Percentiles rank a stretch among this genome's conserved stretches.
Evolutionary conservation across 2,329 filamentous ascomycete species (phyloP).

Genomic region (Trichoderma breve): DNA sequence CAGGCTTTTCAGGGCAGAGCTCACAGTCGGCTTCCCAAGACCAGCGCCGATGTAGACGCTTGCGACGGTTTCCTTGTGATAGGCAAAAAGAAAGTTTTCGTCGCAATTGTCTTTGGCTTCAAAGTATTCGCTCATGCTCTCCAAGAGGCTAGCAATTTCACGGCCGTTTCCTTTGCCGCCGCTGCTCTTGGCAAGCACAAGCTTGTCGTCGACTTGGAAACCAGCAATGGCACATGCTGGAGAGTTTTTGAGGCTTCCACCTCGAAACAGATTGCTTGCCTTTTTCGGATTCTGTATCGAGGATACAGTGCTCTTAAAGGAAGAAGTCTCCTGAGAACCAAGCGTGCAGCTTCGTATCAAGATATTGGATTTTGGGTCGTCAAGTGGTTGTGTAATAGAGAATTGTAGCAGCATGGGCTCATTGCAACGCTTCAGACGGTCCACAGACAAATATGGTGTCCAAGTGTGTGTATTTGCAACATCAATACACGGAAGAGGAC

Average conservation of each 20-base stretch:
- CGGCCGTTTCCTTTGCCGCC: not conserved
- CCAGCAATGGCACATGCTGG: not conserved
- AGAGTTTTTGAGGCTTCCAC: not conserved
- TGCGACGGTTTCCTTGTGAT: not conserved
- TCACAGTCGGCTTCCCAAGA: not conserved
- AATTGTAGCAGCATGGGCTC: not conserved
- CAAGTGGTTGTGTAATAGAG: not conserved
- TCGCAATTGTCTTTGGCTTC: not conserved
- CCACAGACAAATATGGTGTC: not conserved
- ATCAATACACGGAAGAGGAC: not conserved
- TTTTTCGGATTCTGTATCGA: not conserved
- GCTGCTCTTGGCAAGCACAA: not conserved
- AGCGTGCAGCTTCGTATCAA: not conserved
- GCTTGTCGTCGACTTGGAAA: not conserved
- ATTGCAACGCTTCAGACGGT: not conserved
- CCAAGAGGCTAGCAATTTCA: not conserved
- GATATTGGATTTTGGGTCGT: not conserved
- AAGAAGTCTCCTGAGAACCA: not conserved
- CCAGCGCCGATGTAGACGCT: not conserved
- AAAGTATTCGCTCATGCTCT: not conserved
- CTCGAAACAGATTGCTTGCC: not conserved
- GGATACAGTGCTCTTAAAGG: not conserved
- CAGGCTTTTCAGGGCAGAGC: not conserved
- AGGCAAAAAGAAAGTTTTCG: not conserved
- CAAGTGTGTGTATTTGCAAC: not conserved